Percentiles rank a stretch among this genome's conserved stretches.
Conservation (phyloP, 805 yeast genomes). For the Wickerhamiella qilinensis region DNA sequence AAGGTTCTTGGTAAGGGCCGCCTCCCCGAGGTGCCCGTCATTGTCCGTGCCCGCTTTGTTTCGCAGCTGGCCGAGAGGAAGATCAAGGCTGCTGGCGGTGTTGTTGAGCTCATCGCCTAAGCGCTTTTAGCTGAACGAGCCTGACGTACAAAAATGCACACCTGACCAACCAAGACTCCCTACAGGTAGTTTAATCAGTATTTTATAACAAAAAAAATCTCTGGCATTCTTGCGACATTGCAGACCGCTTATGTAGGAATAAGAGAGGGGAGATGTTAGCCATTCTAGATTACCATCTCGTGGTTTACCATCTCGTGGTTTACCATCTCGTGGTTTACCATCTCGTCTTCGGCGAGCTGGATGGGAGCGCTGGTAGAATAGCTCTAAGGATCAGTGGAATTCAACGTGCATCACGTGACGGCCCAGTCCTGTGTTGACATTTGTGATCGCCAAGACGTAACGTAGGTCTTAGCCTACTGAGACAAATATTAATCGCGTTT, state of each 20-base stretch:
- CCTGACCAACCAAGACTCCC: neutral
- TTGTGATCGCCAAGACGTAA: too few relatives aligned
- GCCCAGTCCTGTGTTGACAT: too few relatives aligned
- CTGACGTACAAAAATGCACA: neutral
- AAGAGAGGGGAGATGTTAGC: neutral
- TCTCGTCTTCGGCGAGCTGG: too few relatives aligned
- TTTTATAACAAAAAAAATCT: neutral
- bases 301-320: too few relatives aligned
- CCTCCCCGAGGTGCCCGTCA: constrained; percentile 95
- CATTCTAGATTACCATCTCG: neutral
- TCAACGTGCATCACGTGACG: too few relatives aligned
- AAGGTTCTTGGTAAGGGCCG: constrained; percentile 99
- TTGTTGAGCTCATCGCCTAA: constrained; percentile 97
- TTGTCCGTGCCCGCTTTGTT: constrained; percentile 98
- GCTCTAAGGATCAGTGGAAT: too few relatives aligned
- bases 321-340: too few relatives aligned
- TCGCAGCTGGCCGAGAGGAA: constrained; percentile 99
- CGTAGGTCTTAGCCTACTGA: too few relatives aligned
- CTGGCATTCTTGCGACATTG: neutral
- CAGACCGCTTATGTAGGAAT: neutral
- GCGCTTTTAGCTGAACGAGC: constrained; percentile 1
- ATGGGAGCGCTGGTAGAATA: too few relatives aligned
- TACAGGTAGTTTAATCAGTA: constrained; percentile 1
- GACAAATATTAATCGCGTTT: too few relatives aligned
- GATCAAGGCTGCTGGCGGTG: constrained; percentile 99